Evolutionary conservation across 768 basidiomycete genomes (phyloP), one percentile per base, ranked within the genome.

Genomic region (Termitomyces sp.): DNA sequence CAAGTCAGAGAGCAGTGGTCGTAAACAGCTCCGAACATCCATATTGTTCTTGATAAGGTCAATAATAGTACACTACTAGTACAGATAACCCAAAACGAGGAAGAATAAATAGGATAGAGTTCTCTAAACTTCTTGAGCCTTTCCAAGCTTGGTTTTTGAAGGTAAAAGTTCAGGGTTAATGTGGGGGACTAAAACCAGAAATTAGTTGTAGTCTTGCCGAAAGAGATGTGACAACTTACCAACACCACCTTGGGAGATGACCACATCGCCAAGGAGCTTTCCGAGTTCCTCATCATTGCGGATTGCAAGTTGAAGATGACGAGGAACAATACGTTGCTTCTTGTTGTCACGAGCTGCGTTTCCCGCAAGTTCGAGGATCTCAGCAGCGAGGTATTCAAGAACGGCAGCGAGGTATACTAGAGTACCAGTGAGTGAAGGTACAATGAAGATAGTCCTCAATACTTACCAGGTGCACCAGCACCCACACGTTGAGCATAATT

Each of bases 181-280:
- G 57, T 72, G 72, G 42, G 70, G 71, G 8, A 73, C 70, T 64
- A 46, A 17, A 14, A 5, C 8, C 11, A 14, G n/a, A 17, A 38
- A 40, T 41, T 9, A 47, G 12, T 8, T 17, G 37, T 12, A 12
- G 23, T 4, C 3, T 19, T 30, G 0, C 10, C 42, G 23, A 9
- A 3, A 37, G 5, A 9, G 9, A 38, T 48, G 6, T 49, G 14
- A 31, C 23, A 15, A 70, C 72, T 3, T 67, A 74, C 72, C 84
- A 54, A 91, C 89, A 79, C 91, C 92, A 72, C 92, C 92, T 70
- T 94, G 91, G 23, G 89, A 91, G 77, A 94, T 94, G 68, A 90
- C 86, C 62, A 94, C 92, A 55, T 84, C 78, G 19, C 90, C 91
- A 56, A 94, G 83, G 61, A 94, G 86, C 64, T 84, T 88, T 76